These are phyloP conservation scores for Daldinia loculata DNA, from an alignment of 495 filamentous ascomycete genomes.

Conservation along the genomic window DNA sequence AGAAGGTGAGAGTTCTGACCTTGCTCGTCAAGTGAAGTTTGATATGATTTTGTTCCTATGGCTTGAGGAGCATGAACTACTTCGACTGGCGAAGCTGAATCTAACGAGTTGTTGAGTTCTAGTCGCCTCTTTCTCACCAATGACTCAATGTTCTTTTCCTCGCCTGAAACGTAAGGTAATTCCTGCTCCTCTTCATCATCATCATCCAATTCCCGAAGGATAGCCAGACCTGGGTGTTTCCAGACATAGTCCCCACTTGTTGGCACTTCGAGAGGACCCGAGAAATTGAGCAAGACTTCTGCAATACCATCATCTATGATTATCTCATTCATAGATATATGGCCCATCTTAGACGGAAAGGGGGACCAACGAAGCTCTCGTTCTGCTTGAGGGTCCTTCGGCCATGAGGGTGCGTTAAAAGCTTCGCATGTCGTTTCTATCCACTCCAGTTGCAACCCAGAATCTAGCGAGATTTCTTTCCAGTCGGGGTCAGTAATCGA, in stretches of 20 bases:
- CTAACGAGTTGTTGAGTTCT: conserved; percentile 1
- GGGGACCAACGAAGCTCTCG: conserved; percentile 59
- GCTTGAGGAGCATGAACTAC: conserved; percentile 3
- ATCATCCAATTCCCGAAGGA: conserved; percentile 58
- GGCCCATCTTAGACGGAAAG: conserved; percentile 49
- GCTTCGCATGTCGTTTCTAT: conserved; percentile 39
- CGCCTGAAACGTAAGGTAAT: conserved; percentile 33
- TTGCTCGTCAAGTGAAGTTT: neutral
- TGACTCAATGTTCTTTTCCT: conserved; percentile 13
- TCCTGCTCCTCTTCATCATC: conserved; percentile 60
- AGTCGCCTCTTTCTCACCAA: conserved; percentile 38
- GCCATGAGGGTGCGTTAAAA: conserved; percentile 52
- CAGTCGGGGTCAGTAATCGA: conserved; percentile 65
- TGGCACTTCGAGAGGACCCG: conserved; percentile 39
- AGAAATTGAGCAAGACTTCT: conserved; percentile 39
- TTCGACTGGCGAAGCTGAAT: conserved; percentile 13
- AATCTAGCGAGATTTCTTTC: conserved; percentile 47
- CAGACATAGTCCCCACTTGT: conserved; percentile 56
- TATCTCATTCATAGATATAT: conserved; percentile 42
- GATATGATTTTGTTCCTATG: neutral
- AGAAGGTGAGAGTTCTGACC: conserved; percentile 24
- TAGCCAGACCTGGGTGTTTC: conserved; percentile 62
- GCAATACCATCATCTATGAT: conserved; percentile 42
- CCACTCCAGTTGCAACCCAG: conserved; percentile 44
- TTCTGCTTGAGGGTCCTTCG: conserved; percentile 52